Evolutionary conservation across 225 moss, liverwort and hornwort genomes (phyloP).

Genomic region (Neckera pumila): DNA sequence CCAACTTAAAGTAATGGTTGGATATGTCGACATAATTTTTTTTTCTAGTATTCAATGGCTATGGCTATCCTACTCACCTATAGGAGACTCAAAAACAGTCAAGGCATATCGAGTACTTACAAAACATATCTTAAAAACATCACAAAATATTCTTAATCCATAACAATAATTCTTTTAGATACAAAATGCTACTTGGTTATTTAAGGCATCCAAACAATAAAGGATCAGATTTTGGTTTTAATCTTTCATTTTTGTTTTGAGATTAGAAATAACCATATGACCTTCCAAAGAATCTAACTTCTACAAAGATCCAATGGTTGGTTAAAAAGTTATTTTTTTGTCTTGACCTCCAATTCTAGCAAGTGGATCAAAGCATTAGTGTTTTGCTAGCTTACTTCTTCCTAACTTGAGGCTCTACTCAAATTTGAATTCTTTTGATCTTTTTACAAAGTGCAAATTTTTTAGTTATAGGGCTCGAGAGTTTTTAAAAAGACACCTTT

Average conservation of each 20-base stretch:
- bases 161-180: background rate
- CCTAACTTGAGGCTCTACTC: background rate
- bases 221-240: background rate
- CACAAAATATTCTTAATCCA: background rate
- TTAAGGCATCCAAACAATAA: background rate
- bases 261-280: background rate
- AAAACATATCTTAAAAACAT: background rate
- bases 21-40: background rate
- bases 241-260: background rate
- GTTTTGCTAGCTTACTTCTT: background rate
- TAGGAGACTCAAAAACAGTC: background rate
- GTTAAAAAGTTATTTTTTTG: background rate
- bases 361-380: background rate
- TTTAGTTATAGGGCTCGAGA: too few species aligned
- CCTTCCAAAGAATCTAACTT: rapidly evolving
- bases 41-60: background rate
- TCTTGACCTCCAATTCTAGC: background rate
- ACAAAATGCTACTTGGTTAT: background rate
- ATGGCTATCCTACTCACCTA: background rate
- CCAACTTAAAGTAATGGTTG: too few species aligned
- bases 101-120: rapidly evolving
- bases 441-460: background rate
- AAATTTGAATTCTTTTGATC: background rate
- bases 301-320: background rate
- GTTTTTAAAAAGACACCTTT: too few species aligned